phyloP scores from a whole-genome alignment of 2,329 filamentous ascomycete genomes.

The Hypoxylon sp. region DNA sequence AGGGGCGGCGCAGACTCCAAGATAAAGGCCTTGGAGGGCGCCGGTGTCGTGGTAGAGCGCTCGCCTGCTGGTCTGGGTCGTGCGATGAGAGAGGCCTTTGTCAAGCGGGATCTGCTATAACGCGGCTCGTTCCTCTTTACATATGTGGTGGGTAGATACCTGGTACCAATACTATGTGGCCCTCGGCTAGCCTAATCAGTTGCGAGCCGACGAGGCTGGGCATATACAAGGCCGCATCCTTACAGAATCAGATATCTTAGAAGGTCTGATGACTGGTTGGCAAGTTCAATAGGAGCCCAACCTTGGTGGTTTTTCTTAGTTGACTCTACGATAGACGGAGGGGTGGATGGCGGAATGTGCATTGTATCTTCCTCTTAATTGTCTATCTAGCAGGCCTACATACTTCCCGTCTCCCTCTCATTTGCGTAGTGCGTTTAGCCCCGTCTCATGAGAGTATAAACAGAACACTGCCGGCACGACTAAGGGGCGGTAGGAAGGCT shows the following conservation, averaged over 20 bases:
- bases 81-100: constrained; percentile 92
- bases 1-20: constrained; percentile 99
- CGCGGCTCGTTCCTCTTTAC: constrained; percentile 10
- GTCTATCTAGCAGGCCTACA: constrained; percentile 8
- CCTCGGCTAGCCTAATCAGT: constrained; percentile 6
- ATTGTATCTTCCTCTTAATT: constrained; percentile 30
- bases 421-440: not conserved
- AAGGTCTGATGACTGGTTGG: constrained; percentile 2
- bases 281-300: not conserved
- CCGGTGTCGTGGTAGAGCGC: constrained; percentile 95
- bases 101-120: constrained; percentile 94
- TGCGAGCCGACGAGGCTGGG: not conserved
- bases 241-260: constrained; percentile 4
- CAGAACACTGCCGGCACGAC: not conserved
- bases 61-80: constrained; percentile 92
- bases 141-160: constrained; percentile 9
- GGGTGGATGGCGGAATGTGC: constrained; percentile 27
- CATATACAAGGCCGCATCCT: constrained; percentile 8
- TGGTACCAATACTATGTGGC: constrained; percentile 5
- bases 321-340: constrained; percentile 34
- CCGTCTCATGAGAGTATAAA: not conserved
- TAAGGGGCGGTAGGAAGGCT: not conserved
- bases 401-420: not conserved
- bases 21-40: constrained; percentile 91
- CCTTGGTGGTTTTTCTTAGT: constrained; percentile 25